A percentile compares a stretch with the other conserved stretches of the same genome.
These are phyloP conservation scores for Cyclotella distinguenda DNA, from an alignment of 108 stramenopile genomes.

Conservation along the genomic window DNA sequence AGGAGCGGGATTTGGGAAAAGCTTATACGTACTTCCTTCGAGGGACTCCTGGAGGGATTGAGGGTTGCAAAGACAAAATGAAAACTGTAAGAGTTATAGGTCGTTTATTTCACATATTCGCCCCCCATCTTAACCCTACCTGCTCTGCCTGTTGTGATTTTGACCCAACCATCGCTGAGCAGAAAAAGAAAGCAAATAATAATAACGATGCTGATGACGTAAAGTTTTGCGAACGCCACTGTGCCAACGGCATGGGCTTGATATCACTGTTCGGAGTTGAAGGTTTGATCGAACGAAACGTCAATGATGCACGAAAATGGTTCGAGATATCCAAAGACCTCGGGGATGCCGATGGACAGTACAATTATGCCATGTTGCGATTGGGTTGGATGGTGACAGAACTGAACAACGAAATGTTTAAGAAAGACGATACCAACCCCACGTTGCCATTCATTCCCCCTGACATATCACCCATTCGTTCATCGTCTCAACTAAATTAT, in stretches of 20 bases:
- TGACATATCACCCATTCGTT: not conserved
- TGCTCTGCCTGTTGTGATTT: not conserved
- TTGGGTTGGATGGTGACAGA: constrained; percentile 82
- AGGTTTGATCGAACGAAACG: constrained; percentile 47
- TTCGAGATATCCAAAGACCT: constrained; percentile 71
- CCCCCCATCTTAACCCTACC: no score
- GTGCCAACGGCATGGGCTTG: constrained; percentile 81
- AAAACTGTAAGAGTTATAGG: no score
- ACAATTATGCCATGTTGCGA: constrained; percentile 83
- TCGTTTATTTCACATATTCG: no score
- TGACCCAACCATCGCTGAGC: not conserved
- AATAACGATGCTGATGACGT: constrained; percentile 26
- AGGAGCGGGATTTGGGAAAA: constrained; percentile 55
- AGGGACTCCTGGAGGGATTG: constrained; percentile 63
- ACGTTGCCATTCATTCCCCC: not conserved
- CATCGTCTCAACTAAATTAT: constrained; percentile 13
- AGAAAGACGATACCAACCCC: not conserved
- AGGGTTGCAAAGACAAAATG: constrained; percentile 51
- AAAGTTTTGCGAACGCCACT: constrained; percentile 54
- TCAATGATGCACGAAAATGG: constrained; percentile 56
- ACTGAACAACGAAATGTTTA: constrained; percentile 36
- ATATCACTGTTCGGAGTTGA: constrained; percentile 70
- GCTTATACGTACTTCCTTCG: constrained; percentile 60
- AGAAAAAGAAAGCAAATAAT: constrained; percentile 34
- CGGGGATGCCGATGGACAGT: constrained; percentile 72